Evolutionary conservation across 148 eudicot genomes (phyloP).

Genomic region (Vaccinium vitisidaea): DNA sequence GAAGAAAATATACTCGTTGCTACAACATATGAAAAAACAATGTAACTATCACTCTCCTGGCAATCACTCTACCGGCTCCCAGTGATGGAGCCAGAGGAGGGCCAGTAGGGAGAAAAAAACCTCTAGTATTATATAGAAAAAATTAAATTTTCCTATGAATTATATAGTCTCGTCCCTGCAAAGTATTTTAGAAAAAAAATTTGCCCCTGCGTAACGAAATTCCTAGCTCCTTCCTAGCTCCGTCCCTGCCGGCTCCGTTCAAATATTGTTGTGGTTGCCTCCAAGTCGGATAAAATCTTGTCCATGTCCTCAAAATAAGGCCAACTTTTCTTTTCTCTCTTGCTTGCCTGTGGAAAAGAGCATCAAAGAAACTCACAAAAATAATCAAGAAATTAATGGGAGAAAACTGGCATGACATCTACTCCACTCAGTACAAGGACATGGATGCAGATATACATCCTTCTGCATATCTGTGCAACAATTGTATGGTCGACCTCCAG

Average conservation of each 20-base stretch:
- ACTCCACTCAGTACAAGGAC: background rate
- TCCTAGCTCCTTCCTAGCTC: no score
- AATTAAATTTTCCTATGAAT: no score
- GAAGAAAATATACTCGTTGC: background rate
- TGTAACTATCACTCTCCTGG: background rate
- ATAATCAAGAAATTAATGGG: background rate
- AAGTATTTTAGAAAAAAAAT: no score
- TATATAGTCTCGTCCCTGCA: no score
- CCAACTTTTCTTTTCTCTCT: constrained; percentile 60
- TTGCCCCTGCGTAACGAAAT: no score
- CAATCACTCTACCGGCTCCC: no score
- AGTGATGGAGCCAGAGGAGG: no score
- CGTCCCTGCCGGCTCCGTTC: no score
- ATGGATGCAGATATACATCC: background rate
- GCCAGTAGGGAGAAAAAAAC: no score
- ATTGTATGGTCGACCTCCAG: background rate
- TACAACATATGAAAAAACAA: background rate
- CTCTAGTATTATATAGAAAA: no score
- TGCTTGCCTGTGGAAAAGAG: constrained; percentile 60
- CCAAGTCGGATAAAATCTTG: constrained; percentile 51
- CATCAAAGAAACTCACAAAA: background rate
- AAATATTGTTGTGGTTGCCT: constrained; percentile 21
- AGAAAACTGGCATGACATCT: background rate
- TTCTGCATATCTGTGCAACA: background rate
- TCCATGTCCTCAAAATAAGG: constrained; percentile 63